These are phyloP conservation scores for Pythium guiyangense DNA, from an alignment of 352 stramenopile genomes.

Conservation along the genomic window DNA sequence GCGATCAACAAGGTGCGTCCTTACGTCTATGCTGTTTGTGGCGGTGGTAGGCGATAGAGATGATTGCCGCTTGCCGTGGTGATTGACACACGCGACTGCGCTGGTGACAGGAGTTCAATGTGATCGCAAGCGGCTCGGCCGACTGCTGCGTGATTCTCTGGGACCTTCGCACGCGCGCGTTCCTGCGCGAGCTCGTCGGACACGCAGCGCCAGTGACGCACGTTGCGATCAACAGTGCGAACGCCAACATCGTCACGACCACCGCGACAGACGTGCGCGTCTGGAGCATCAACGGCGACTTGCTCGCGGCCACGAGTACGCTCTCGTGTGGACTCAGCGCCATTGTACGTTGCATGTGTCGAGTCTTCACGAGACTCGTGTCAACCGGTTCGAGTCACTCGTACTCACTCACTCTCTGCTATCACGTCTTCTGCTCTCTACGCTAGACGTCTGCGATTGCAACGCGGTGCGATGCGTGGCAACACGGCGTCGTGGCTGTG, in stretches of 20 bases:
- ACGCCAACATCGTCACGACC: constrained; percentile 54
- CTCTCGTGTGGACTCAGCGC: constrained; percentile 34
- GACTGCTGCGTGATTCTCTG: constrained; percentile 62
- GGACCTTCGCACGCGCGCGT: constrained; percentile 54
- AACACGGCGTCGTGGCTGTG: constrained; percentile 56
- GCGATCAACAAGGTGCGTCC: constrained; percentile 56
- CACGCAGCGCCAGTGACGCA: constrained; percentile 42
- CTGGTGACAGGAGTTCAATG: constrained; percentile 61
- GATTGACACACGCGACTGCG: too few relatives aligned
- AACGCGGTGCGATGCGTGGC: constrained; percentile 72
- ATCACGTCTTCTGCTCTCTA: too few relatives aligned
- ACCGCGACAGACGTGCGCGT: constrained; percentile 49
- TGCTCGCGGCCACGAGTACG: constrained; percentile 47
- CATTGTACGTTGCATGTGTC: constrained; percentile 37
- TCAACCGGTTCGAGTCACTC: too few relatives aligned
- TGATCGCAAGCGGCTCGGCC: constrained; percentile 55
- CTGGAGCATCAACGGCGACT: constrained; percentile 79
- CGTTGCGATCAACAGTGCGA: constrained; percentile 65
- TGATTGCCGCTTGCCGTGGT: too few relatives aligned
- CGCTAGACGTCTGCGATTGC: constrained; percentile 46
- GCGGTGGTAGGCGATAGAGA: too few relatives aligned
- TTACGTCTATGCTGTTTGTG: neutral
- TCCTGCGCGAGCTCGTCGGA: constrained; percentile 57
- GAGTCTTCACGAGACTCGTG: neutral
- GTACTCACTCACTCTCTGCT: too few relatives aligned